These are phyloP conservation scores for Aspergillus hortae DNA, from an alignment of 2,329 filamentous ascomycete species.

Conservation along the genomic window DNA sequence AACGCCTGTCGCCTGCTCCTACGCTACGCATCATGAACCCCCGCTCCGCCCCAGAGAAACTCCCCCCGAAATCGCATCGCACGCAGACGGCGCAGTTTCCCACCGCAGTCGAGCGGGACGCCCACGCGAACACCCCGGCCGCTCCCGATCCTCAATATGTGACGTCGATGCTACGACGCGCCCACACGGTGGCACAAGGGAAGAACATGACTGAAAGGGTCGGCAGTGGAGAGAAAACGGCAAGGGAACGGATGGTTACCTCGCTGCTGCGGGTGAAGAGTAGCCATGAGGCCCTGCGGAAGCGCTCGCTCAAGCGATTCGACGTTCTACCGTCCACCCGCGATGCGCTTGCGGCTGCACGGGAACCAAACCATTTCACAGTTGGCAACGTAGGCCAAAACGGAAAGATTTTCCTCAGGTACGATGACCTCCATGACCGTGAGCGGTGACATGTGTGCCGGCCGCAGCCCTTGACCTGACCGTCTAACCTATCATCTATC, in stretches of 20 bases:
- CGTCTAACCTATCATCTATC: slow-evolving; percentile 10
- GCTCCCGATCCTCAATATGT: slow-evolving; percentile 17
- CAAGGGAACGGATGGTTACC: slow-evolving; percentile 29
- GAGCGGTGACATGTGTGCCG: slow-evolving; percentile 11
- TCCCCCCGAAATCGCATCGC: slow-evolving; percentile 11
- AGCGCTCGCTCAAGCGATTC: slow-evolving; percentile 36
- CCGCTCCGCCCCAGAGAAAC: slow-evolving; percentile 1
- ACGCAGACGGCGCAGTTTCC: slow-evolving; percentile 7
- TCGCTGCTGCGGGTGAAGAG: slow-evolving; percentile 46
- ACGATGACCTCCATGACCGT: slow-evolving; percentile 33
- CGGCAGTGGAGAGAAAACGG: slow-evolving; percentile 29
- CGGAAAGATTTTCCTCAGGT: slow-evolving; percentile 79
- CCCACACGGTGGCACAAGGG: slow-evolving; percentile 37
- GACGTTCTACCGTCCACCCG: slow-evolving; percentile 50
- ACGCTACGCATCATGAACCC: slow-evolving; percentile 10
- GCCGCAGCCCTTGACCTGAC: slow-evolving; percentile 5
- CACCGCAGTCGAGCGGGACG: slow-evolving; percentile 8
- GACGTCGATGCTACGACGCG: slow-evolving; percentile 31
- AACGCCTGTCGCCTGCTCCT: background rate
- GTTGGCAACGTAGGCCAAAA: slow-evolving; percentile 81
- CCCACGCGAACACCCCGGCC: slow-evolving; percentile 13
- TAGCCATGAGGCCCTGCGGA: slow-evolving; percentile 49
- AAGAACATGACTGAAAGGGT: slow-evolving; percentile 25
- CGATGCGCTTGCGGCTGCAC: slow-evolving; percentile 59
- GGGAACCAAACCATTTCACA: slow-evolving; percentile 69